Conservation (phyloP, 2,329 filamentous ascomycete genomes). For the Fusarium longipes region DNA sequence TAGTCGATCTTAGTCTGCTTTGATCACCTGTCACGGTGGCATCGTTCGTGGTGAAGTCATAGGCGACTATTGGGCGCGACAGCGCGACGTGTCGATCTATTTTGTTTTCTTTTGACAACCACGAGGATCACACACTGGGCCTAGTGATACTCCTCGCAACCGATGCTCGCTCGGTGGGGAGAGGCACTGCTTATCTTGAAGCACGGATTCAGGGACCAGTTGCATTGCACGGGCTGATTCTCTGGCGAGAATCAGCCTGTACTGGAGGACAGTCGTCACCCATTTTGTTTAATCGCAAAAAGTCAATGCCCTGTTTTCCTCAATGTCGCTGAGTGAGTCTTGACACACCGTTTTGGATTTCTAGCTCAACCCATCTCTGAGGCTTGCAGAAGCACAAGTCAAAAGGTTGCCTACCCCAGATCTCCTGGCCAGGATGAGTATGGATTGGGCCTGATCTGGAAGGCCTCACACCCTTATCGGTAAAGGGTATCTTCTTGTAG, state of each 20-base stretch:
- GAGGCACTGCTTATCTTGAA: constrained; percentile 22
- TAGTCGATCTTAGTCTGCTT: constrained; percentile 42
- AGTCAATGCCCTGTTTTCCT: background rate
- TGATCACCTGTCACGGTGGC: constrained; percentile 33
- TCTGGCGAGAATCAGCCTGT: constrained; percentile 16
- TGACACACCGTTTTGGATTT: constrained; percentile 18
- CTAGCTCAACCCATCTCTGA: constrained; percentile 19
- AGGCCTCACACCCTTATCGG: constrained; percentile 20
- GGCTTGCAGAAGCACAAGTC: constrained; percentile 28
- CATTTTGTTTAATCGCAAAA: constrained; percentile 7
- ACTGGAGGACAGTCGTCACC: constrained; percentile 1
- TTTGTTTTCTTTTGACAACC: constrained; percentile 36
- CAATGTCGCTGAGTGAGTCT: constrained; percentile 1
- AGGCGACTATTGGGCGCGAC: constrained; percentile 17
- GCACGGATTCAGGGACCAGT: constrained; percentile 12
- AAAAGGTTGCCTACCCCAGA: constrained; percentile 35
- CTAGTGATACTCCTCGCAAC: constrained; percentile 25
- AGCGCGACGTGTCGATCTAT: constrained; percentile 34
- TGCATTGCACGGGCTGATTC: constrained; percentile 6
- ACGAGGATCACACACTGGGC: background rate
- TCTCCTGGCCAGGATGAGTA: constrained; percentile 17
- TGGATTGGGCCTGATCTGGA: constrained; percentile 28
- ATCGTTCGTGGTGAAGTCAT: constrained; percentile 35
- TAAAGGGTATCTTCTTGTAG: constrained; percentile 24
- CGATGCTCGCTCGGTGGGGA: constrained; percentile 14